Evolutionary conservation across 306 rosid genomes (phyloP), one percentile per base, ranked within the genome.

Genomic region (Vigna angularis): DNA sequence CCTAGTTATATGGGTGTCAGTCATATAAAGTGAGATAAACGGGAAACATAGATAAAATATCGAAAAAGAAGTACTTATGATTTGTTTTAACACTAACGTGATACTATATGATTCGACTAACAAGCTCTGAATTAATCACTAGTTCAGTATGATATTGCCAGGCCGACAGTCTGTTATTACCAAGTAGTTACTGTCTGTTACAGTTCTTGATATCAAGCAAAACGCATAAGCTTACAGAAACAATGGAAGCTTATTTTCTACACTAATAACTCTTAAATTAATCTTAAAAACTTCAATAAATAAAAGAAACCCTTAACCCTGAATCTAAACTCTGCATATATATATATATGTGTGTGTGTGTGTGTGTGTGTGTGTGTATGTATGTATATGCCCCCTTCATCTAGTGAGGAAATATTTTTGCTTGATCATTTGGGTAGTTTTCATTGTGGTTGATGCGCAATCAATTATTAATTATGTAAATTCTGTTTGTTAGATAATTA

Each of bases 1-100:
- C 50, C 42, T 38, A 44, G 73, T 67, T 75, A 50, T 82, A 26
- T 74, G 66, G 55, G 30, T 44, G 24, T 69, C 59, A 11, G 36
- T 24, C 24, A 20, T 83, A 64, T 15, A 38, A 63, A 34, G 49
- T 34, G 14, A 64, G 45, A 32, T 10, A 62, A 62, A 62, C 47
- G 44, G 8, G 70, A 64, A 62, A 61, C 22, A 16, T 13, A 55
- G 67, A 62, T 15, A 63, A 63, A 36, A 34, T 63, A 15, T 34
- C 36, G 26, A 34, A 63, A 63, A 5, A 63, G 7, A 63, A 63
- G 36, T n/a, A n/a, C 26, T n/a, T 0, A 61, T 63, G 69, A 63
- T n/a, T 36, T 64, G 28, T 64, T 36, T 64, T 64, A 64, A 64
- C 48, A 26, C 69, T 63, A 63, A 36, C 36, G 7, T 34, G 7